Evolutionary conservation across 805 yeast genomes (phyloP), one percentile per base, ranked within the genome.

Genomic region (Suhomyces kilbournensis): DNA sequence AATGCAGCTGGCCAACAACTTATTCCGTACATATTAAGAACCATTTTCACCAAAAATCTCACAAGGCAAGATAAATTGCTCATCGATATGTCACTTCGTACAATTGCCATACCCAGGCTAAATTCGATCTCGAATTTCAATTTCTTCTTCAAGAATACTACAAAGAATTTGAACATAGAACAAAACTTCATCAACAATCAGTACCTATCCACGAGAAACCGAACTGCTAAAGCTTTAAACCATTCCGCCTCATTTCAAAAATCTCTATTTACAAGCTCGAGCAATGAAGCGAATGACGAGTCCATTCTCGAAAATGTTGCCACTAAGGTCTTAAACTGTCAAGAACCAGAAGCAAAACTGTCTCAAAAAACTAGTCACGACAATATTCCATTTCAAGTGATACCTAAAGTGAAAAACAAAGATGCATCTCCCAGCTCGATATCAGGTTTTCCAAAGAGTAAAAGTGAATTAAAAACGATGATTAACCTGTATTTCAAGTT

Each of bases 401-500:
- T 76, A 47, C 65, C 78, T 0, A 80, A 77, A 54, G 59, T 60
- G 42, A 25, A 50, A 19, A 22, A 43, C 8, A 40, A 42, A 15
- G 14, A 35, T 9, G 12, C n/a, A 12, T 8, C 35, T 6, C 22
- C 34, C n/a, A 14, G 4, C n/a, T 7, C 26, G 4, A 28, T 9
- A 3, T 19, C 26, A 4, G 12, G 46, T 2, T 22, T 19, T 28
- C 46, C 54, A 2, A 54, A 50, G 42, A 35, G 57, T n/a, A 58
- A 48, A 55, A 47, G 54, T 4, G 60, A 57, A 15, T 61, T 75
- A 38, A 77, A 70, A 57, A 71, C 77, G 48, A 44, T 76, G n/a
- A 64, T 79, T 0, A 76, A 77, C 22, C 87, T 91, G 0, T 91
- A 90, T 63, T 50, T 90, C 8, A 89, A 89, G 54, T 78, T 94